Conservation (phyloP, 1,284 basidiomycete genomes). For the Puccinia coronata region DNA sequence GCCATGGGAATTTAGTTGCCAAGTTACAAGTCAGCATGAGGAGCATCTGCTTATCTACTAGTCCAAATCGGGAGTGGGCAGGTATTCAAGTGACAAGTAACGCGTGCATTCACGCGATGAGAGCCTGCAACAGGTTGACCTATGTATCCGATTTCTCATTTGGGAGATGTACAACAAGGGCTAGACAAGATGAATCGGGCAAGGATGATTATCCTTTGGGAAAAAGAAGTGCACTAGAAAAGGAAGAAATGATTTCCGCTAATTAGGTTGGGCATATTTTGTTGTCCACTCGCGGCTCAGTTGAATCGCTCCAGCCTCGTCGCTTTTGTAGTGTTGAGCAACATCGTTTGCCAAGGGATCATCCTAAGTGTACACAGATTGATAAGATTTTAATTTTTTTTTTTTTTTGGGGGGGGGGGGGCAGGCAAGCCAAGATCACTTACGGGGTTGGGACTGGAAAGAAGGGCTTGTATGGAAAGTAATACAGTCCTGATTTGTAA, state of each 20-base stretch:
- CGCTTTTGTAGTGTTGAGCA: slow-evolving; percentile 97
- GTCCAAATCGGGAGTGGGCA: background rate
- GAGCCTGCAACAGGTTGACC: background rate
- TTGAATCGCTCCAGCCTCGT: slow-evolving; percentile 85
- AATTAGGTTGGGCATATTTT: slow-evolving; percentile 67
- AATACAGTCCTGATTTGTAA: slow-evolving; percentile 97
- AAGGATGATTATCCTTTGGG: background rate
- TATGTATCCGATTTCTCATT: background rate
- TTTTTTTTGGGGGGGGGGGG: too few species aligned
- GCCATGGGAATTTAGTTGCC: too few species aligned
- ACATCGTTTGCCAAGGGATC: slow-evolving; percentile 92
- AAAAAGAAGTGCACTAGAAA: background rate
- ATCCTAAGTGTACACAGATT: slow-evolving; percentile 62
- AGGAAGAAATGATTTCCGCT: too few species aligned
- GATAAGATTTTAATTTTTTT: too few species aligned
- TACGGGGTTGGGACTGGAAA: slow-evolving; percentile 90
- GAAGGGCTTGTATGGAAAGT: slow-evolving; percentile 90
- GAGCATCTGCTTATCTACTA: background rate
- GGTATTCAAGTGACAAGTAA: background rate
- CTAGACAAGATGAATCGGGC: background rate
- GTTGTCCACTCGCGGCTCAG: slow-evolving; percentile 91
- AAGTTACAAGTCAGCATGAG: background rate
- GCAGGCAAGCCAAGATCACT: too few species aligned
- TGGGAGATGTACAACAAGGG: slow-evolving; percentile 1
- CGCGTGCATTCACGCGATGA: background rate